Evolutionary conservation across 768 basidiomycete genomes (phyloP), one percentile per base, ranked within the genome.

Genomic region (Hortiboletus flavorubellus): DNA sequence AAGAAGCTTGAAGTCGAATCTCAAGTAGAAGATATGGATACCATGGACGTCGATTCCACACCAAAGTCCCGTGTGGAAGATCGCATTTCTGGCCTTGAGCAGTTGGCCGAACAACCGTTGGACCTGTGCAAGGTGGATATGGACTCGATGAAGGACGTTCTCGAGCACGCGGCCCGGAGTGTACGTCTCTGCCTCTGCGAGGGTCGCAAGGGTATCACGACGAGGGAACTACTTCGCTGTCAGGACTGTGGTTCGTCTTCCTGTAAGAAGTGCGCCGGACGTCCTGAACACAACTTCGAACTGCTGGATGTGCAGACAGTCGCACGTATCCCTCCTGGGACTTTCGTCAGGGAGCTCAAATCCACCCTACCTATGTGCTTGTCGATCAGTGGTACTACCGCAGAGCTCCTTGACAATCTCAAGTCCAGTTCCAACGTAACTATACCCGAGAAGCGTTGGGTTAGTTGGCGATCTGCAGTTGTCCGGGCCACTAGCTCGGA

Each of bases 121-220:
- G 86, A 95, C 60, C 76, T 97, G 26, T 80, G 87, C 3, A 73
- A 76, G 8, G 78, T 78, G 23, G 76, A 76, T 39, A 67, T 73
- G 9, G 71, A 68, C 18, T 70, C 83, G 1, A 73, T 91, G 55
- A 41, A 68, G 9, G 76, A 81, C 29, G 74, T 96, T 18, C 78
- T 96, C 35, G 68, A 68, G 10, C 75, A 81, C 21, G 93, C 94
- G 0, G 70, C 81, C 53, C 77, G 77, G 56, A 93, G 89, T 59
- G 78, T 84, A 15, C 83, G 95, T 29, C 82, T 93, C 30, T 98
- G 95, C 67, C 73, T 80, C n/a, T 98, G 95, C 66, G 95, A 98
- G 72, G 95, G 94, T 4, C 87, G 91, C 10, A 78, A 83, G 37
- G 87, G 82, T 57, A 85, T 93, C 64, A 88, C 91, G 1, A 79